These are phyloP conservation scores for Cladophialophora exuberans DNA, from an alignment of 2,329 filamentous ascomycete species.

Conservation along the genomic window DNA sequence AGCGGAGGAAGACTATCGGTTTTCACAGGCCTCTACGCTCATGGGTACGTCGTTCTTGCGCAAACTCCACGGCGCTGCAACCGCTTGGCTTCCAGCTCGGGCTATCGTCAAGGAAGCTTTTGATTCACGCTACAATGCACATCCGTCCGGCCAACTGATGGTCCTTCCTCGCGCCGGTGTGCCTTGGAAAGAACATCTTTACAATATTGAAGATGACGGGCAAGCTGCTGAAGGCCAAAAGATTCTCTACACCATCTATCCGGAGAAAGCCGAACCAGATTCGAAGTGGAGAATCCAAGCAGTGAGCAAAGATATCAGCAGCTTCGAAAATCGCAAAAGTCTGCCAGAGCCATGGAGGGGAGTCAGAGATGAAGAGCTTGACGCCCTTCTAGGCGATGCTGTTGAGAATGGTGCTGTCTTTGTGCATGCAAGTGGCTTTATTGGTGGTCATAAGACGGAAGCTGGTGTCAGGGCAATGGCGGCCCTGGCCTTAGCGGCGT, in stretches of 20 bases:
- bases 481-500: conserved; percentile 40
- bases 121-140: conserved; percentile 65
- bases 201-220: conserved; percentile 74
- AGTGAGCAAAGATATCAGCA: conserved; percentile 81
- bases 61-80: conserved; percentile 74
- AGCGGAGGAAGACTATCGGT: conserved; percentile 77
- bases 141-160: conserved; percentile 76
- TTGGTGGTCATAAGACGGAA: conserved; percentile 90
- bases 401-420: conserved; percentile 73
- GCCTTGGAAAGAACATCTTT: conserved; percentile 97
- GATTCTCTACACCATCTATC: conserved; percentile 87
- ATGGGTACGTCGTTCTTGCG: conserved; percentile 88
- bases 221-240: conserved; percentile 51
- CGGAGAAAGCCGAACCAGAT: conserved; percentile 73
- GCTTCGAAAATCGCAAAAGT: conserved; percentile 89
- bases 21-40: conserved; percentile 74
- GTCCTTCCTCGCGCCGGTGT: conserved; percentile 76
- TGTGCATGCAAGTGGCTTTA: conserved; percentile 92
- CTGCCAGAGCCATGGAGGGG: conserved; percentile 92
- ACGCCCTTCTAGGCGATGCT: conserved; percentile 55
- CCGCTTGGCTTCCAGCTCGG: conserved; percentile 85
- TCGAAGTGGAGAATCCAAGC: conserved; percentile 93
- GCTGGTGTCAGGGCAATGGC: conserved; percentile 89
- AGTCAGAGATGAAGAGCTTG: conserved; percentile 81
- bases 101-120: conserved; percentile 78